Base-by-base conservation (phyloP, 148 eudicot genomes). In the Fagopyrum tataricum region DNA sequence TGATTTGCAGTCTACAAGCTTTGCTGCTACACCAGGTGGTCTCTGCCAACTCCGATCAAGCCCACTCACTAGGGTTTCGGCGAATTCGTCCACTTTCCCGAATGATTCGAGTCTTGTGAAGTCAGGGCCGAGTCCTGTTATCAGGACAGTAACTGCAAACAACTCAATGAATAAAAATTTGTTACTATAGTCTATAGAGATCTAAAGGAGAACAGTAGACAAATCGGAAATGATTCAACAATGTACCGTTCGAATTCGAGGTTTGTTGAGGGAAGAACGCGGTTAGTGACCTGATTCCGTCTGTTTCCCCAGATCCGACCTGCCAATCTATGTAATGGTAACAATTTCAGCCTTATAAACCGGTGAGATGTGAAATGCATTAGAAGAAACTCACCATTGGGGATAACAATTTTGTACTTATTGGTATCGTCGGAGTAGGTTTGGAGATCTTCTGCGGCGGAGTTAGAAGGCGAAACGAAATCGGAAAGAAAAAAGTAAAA, bases 11-110 rank as follows among this genome's bases (percentile, higher is more conserved):
- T 91, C 90, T 5, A 88, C 75, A 73, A 95, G 98, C 82, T 91
- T 90, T 64, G 98, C 98, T 73, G 83, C 59, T 52, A 91, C 86
- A 2, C 98, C 98, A 6, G 98, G 86, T 0, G 97, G 96, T 71
- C 90, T 87, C 81, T 91, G 97, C 96, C 97, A 90, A 76, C 98
- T 91, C 86, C 98, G 87, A 62, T 95, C 97, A 80, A 96, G 76
- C 75, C 99, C 99, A 76, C 88, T 82, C 7, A 92, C 93, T 82
- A 95, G 84, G 84, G 73, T 95, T 82, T 95, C 97, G 17, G 99
- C 97, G 77, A 95, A 95, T 49, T 80, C 90, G 79, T 88, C 97
- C 14, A 95, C 97, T 78, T 95, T 95, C 62, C 99, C 97, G 74
- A 95, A 92, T 67, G 99, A 95, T 79, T 92, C 99, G 80, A 95